Percentiles rank a stretch among this genome's conserved stretches.
Evolutionary conservation across 805 yeast genomes (phyloP).

Genomic region (Candida dendrica): DNA sequence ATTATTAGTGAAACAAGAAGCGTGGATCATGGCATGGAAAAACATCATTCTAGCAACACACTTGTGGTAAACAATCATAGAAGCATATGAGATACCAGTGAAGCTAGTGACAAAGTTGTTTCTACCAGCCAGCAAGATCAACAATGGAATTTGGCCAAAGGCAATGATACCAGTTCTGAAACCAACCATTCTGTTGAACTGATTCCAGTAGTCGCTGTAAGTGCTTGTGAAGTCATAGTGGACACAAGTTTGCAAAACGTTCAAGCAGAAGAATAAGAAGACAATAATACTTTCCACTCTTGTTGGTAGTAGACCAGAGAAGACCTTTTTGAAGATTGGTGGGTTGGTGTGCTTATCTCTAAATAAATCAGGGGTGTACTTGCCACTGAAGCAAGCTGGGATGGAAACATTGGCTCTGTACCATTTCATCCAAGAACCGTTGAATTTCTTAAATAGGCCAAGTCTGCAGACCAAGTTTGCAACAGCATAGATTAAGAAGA

Average conservation of each 20-base stretch:
- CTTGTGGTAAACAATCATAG: conserved; percentile 61
- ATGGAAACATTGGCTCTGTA: conserved; percentile 11
- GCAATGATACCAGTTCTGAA: conserved; percentile 17
- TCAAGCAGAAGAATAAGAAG: conserved; percentile 24
- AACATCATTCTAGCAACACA: conserved; percentile 44
- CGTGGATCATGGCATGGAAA: background rate
- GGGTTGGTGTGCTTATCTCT: conserved; percentile 3
- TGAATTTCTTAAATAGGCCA: conserved; percentile 11
- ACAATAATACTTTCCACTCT: conserved; percentile 18
- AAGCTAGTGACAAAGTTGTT: conserved; percentile 55
- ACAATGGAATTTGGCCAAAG: conserved; percentile 40
- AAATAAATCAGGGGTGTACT: background rate
- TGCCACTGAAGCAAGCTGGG: background rate
- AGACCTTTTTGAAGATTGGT: background rate
- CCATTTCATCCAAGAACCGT: conserved; percentile 10
- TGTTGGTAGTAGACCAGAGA: background rate
- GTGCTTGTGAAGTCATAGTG: background rate
- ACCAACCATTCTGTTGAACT: background rate
- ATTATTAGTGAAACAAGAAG: conserved; percentile 1
- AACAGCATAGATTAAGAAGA: conserved; percentile 27
- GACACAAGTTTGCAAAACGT: background rate
- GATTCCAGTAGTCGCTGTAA: background rate
- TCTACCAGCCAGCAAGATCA: conserved; percentile 61
- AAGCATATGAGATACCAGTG: conserved; percentile 58
- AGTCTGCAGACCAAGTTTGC: conserved; percentile 22